Base-by-base conservation (phyloP, 2,329 filamentous ascomycete species). In the Mollisiaceae sp. region DNA sequence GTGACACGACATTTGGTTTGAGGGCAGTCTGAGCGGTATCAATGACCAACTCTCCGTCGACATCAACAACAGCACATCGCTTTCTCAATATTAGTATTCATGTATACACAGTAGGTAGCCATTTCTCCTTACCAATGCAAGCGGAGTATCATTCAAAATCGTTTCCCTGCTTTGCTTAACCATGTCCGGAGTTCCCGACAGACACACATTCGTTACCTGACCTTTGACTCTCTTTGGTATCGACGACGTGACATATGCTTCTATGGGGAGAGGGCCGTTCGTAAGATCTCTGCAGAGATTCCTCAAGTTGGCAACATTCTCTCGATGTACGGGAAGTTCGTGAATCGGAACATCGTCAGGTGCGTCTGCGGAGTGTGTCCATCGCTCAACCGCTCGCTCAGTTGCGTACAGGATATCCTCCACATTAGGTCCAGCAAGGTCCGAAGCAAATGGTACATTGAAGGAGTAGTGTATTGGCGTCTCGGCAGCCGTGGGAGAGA, bases 381-480 rank as follows among this genome's bases (percentile, higher is more conserved):
- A 99, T 77, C 92, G 89, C 71, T 94, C 86, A 70, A 97, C 89
- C 67, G 94, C 94, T 72, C 93, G 91, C 65, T 89, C 88, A 69
- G 92, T 97, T 69, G 94, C 93, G 80, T 97, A 94, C 67, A 98
- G 86, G 74, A 99, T 92, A 79, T 98, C 94, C 79, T 97, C 93
- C 72, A 91, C 91, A 75, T 98, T 93, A 69, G 95, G 95, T 39
- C 95, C 95, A 69, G 92, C 87, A 67, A 99, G 88, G 75, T 94
- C 94, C 70, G 92, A 97, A 72, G 93, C 90, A 80, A 98, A 97
- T 67, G 95, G 95, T 58, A 99, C 91, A 77, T 97, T 98, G 88
- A 99, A 98, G 70, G 93, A 94, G 78, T 97, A 90, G 79, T 96
- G 93, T 79, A 98, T 92, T 71, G 88, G 89, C 60, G 89, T 84